phyloP scores from a whole-genome alignment of 108 stramenopile species.

The Schizochytrium sp. region DNA sequence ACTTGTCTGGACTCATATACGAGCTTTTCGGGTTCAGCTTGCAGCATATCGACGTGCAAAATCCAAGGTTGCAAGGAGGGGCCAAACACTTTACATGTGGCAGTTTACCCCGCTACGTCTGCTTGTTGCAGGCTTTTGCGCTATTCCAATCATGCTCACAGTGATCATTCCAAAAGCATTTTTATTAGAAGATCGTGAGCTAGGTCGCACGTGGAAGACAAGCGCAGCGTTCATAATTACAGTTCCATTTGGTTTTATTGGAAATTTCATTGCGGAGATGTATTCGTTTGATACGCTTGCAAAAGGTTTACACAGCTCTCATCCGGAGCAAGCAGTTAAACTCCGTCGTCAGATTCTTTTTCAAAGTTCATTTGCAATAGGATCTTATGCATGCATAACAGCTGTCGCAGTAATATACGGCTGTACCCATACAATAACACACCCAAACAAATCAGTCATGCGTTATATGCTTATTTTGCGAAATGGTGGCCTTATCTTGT shows the following conservation, averaged over 20 bases:
- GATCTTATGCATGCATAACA: not conserved
- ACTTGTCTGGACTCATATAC: not conserved
- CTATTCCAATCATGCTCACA: not conserved
- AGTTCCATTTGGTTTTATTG: constrained; percentile 36
- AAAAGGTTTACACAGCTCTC: not conserved
- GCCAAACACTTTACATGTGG: not conserved
- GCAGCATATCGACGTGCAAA: not conserved
- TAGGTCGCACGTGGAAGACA: not conserved
- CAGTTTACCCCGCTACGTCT: not conserved
- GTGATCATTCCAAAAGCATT: not conserved
- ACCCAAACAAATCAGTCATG: constrained; percentile 29
- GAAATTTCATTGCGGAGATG: constrained; percentile 18
- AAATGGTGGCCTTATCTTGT: constrained; percentile 2
- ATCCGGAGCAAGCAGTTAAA: not conserved
- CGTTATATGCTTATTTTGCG: constrained; percentile 14
- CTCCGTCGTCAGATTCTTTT: not conserved
- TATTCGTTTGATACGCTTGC: not conserved
- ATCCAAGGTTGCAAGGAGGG: not conserved
- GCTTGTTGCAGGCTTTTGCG: not conserved
- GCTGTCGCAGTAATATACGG: not conserved
- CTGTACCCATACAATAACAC: no score
- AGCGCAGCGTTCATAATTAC: not conserved
- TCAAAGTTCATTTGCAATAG: not conserved
- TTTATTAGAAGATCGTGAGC: not conserved
- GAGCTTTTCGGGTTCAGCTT: not conserved